Percentiles rank a stretch among this genome's conserved stretches.
These are phyloP conservation scores for Neurospora tetrasperma DNA, from an alignment of 495 filamentous ascomycete species.

Conservation along the genomic window DNA sequence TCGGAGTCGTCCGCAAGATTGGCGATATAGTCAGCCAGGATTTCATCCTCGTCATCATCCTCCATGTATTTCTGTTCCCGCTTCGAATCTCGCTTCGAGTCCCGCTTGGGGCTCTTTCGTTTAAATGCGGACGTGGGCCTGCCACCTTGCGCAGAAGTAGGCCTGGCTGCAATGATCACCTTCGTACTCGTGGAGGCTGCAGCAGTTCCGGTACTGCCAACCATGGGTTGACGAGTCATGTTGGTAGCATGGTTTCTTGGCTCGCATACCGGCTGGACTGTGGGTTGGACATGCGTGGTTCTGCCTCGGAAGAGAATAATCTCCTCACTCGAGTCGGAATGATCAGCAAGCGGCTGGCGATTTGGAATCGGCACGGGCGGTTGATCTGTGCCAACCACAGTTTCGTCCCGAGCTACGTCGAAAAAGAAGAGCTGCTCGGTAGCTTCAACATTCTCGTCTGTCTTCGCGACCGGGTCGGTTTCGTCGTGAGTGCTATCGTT, in stretches of 20 bases:
- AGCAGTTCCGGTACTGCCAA: neutral
- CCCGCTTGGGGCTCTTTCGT: neutral
- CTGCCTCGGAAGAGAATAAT: slow-evolving; percentile 57
- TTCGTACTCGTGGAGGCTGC: neutral
- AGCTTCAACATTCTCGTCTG: neutral
- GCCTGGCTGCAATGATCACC: neutral
- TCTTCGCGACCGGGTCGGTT: neutral
- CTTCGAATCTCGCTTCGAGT: neutral
- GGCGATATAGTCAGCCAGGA: slow-evolving; percentile 65
- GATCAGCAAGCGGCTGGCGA: slow-evolving; percentile 24
- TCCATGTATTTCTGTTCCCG: slow-evolving; percentile 2
- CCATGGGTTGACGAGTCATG: neutral
- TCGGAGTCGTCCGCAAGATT: slow-evolving; percentile 47
- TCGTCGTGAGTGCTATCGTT: neutral
- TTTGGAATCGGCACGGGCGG: slow-evolving; percentile 5
- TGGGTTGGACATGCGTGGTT: slow-evolving; percentile 10
- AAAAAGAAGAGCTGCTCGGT: slow-evolving; percentile 16
- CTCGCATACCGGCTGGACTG: slow-evolving; percentile 1
- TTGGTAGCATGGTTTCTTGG: neutral
- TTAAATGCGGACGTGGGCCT: neutral
- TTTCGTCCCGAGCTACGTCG: slow-evolving; percentile 16
- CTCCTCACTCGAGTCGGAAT: slow-evolving; percentile 52
- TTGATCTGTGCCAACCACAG: neutral
- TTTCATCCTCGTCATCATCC: slow-evolving; percentile 37
- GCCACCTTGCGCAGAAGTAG: neutral